These are phyloP conservation scores for Monilinia laxa DNA, from an alignment of 2,329 filamentous ascomycete species.

Conservation along the genomic window DNA sequence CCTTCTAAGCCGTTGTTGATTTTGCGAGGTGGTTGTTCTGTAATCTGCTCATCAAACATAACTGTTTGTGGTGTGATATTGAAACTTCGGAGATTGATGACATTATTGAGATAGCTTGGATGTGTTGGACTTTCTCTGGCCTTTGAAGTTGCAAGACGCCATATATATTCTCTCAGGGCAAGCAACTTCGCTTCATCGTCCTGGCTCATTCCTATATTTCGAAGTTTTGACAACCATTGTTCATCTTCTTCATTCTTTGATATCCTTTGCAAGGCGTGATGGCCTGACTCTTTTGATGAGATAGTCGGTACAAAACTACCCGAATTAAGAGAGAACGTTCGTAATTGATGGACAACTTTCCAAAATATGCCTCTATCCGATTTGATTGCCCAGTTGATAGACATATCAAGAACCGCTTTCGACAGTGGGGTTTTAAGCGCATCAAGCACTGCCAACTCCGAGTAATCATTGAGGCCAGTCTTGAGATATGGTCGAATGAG, in stretches of 20 bases:
- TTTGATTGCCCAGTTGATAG: slow-evolving; percentile 81
- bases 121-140: slow-evolving; percentile 29
- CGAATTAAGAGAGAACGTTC: slow-evolving; percentile 65
- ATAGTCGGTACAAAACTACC: slow-evolving; percentile 54
- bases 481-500: slow-evolving; percentile 81
- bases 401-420: slow-evolving; percentile 78
- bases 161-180: slow-evolving; percentile 85
- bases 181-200: slow-evolving; percentile 92
- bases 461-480: slow-evolving; percentile 65
- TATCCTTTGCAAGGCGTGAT: slow-evolving; percentile 60
- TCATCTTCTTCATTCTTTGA: slow-evolving; percentile 89
- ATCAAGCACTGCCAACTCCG: slow-evolving; percentile 74
- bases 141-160: slow-evolving; percentile 75
- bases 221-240: slow-evolving; percentile 81
- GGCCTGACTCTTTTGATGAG: slow-evolving; percentile 55
- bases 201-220: slow-evolving; percentile 74
- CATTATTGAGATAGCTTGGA: slow-evolving; percentile 58
- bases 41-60: slow-evolving; percentile 77
- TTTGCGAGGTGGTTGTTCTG: slow-evolving; percentile 45
- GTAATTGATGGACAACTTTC: slow-evolving; percentile 71
- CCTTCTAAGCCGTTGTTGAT: slow-evolving; percentile 42
- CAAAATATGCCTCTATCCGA: slow-evolving; percentile 83
- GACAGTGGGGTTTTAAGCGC: slow-evolving; percentile 79
- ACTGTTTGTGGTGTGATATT: slow-evolving; percentile 83
- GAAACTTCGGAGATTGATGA: slow-evolving; percentile 73